A percentile compares a stretch with the other conserved stretches of the same genome.
These are phyloP conservation scores for Kentomonas sorsogonicus DNA, from an alignment of 208 protist genomes.

Conservation along the genomic window DNA sequence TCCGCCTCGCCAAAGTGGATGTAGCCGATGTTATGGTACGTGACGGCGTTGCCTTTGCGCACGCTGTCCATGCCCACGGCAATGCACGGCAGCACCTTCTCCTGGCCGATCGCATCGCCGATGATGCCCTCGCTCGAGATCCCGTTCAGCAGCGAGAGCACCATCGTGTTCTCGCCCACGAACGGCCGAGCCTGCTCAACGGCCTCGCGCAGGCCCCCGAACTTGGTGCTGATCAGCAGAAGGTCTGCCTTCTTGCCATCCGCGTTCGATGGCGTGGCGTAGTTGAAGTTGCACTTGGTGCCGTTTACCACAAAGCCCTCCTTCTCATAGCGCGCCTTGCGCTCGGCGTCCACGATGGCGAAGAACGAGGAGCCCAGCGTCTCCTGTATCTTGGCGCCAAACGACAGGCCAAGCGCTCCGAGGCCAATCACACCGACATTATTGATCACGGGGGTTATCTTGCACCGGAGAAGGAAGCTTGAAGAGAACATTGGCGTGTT, in stretches of 20 bases:
- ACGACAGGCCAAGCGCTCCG: conserved; percentile 16
- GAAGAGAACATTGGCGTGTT: neutral
- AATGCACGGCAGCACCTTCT: conserved; percentile 17
- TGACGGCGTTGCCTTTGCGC: conserved; percentile 10
- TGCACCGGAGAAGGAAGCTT: neutral
- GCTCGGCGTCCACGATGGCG: conserved; percentile 10
- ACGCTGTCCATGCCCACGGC: conserved; percentile 17
- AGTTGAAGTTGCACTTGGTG: conserved; percentile 11
- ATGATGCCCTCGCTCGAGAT: conserved; percentile 17
- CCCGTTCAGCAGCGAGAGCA: conserved; percentile 20
- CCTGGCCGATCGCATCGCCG: conserved; percentile 11
- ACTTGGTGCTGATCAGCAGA: conserved; percentile 18
- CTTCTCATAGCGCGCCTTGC: conserved; percentile 7
- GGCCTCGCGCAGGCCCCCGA: conserved; percentile 11
- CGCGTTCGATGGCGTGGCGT: conserved; percentile 8
- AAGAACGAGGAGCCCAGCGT: conserved; percentile 11
- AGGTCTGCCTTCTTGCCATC: conserved; percentile 3
- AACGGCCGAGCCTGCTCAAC: conserved; percentile 18
- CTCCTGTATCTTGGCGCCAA: conserved; percentile 14
- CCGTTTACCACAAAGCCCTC: conserved; percentile 13
- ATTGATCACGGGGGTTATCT: neutral
- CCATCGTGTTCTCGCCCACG: conserved; percentile 14
- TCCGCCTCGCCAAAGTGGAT: conserved; percentile 16
- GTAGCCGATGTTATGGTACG: conserved; percentile 17
- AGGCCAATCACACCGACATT: conserved; percentile 16